A percentile compares a stretch with the other conserved stretches of the same genome.
Conservation (phyloP, 2,329 filamentous ascomycete genomes). For the Claviceps pazoutovae region DNA sequence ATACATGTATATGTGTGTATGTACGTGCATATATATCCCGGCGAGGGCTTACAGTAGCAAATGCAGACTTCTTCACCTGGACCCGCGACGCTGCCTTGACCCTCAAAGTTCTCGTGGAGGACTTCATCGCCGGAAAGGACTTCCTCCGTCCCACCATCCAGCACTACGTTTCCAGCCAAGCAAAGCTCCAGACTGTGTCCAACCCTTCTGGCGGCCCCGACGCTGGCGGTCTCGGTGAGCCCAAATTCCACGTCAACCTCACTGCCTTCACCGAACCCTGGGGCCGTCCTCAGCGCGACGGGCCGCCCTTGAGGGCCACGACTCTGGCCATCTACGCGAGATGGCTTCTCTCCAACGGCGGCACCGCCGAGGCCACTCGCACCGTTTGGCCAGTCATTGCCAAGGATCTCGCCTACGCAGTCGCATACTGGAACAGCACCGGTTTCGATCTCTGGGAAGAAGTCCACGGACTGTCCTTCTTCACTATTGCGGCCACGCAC, state of each 20-base stretch:
- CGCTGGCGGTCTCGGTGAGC: conserved; percentile 47
- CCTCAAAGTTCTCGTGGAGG: conserved; percentile 53
- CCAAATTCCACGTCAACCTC: conserved; percentile 55
- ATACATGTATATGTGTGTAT: too few species aligned
- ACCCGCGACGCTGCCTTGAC: conserved; percentile 60
- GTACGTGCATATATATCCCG: too few species aligned
- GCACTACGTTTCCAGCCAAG: conserved; percentile 53
- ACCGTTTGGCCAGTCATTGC: conserved; percentile 59
- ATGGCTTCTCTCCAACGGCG: conserved; percentile 55
- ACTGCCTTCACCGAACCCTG: conserved; percentile 51
- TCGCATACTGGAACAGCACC: conserved; percentile 54
- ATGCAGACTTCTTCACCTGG: conserved; percentile 61
- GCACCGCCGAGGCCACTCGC: conserved; percentile 38
- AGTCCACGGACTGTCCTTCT: conserved; percentile 63
- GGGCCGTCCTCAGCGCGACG: conserved; percentile 66
- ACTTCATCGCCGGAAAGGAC: conserved; percentile 44
- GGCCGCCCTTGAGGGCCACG: conserved; percentile 62
- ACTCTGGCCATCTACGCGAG: conserved; percentile 59
- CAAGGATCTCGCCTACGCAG: conserved; percentile 64
- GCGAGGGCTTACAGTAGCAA: background rate
- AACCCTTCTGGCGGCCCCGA: conserved; percentile 50
- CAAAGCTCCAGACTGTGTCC: conserved; percentile 46
- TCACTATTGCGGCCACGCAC: conserved; percentile 57
- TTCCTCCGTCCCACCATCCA: conserved; percentile 45
- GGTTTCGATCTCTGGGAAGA: conserved; percentile 79